phyloP scores from a whole-genome alignment of 192 early-diverging fungal species.

The Coemansia guatemalensis region DNA sequence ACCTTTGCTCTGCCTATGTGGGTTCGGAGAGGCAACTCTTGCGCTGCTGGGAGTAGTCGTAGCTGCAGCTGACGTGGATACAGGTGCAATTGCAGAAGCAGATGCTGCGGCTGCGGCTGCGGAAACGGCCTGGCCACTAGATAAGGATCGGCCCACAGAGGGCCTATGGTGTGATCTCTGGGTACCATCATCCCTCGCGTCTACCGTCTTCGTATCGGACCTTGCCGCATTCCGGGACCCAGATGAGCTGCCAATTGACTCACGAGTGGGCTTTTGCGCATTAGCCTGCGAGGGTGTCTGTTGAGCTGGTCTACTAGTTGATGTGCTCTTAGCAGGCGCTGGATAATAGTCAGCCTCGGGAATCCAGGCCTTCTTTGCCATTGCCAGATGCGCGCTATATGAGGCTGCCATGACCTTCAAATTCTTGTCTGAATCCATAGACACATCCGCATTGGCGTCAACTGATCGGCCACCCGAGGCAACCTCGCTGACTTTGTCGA shows the following conservation, averaged over 20 bases:
- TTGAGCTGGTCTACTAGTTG: background rate
- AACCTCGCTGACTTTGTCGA: conserved; percentile 43
- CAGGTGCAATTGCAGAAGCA: background rate
- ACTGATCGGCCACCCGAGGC: conserved; percentile 4
- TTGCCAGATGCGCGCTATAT: conserved; percentile 29
- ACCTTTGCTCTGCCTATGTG: too few relatives aligned
- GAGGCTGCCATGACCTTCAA: conserved; percentile 49
- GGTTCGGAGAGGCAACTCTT: too few relatives aligned
- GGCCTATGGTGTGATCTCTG: conserved; percentile 12
- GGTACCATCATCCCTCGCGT: conserved; percentile 7
- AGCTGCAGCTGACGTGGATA: conserved; percentile 5
- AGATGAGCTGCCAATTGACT: conserved; percentile 7
- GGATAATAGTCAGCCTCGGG: conserved; percentile 41
- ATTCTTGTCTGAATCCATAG: conserved; percentile 33
- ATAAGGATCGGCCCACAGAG: conserved; percentile 11
- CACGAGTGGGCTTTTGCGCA: conserved; percentile 9
- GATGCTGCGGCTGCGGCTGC: conserved; percentile 19
- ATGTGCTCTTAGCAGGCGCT: conserved; percentile 1
- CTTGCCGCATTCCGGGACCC: background rate
- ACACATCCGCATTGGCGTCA: background rate
- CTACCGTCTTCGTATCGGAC: background rate
- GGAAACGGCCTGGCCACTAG: conserved; percentile 14
- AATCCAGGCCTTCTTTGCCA: conserved; percentile 44
- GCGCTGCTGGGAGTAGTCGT: too few relatives aligned
- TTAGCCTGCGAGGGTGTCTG: conserved; percentile 10